Conservation (phyloP, 257 asterid genomes). For the Solanum piurae region DNA sequence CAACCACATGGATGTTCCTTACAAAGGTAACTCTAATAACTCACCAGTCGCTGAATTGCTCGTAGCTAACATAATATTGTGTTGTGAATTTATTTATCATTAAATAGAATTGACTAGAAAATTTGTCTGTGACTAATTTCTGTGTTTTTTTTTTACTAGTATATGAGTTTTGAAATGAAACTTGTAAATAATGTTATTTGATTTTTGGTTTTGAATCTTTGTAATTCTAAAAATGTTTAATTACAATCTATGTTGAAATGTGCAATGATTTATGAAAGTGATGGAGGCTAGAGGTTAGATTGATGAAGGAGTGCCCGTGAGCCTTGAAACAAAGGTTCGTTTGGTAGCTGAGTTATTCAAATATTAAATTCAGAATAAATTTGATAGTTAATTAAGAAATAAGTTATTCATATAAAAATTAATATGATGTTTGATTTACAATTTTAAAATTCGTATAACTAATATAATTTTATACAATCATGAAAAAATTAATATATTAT, state of each 20-base stretch:
- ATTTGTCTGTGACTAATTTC: not conserved
- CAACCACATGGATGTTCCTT: conserved; percentile 52
- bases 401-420: no score
- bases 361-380: not conserved
- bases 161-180: no score
- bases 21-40: conserved; percentile 23
- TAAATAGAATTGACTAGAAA: no score
- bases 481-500: accelerated
- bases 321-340: not conserved
- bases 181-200: not conserved
- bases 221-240: not conserved
- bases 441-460: no score
- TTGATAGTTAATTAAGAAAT: no score
- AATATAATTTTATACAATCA: no score
- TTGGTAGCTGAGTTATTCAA: not conserved
- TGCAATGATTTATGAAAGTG: not conserved
- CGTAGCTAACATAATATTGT: not conserved
- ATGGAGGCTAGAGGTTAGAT: not conserved
- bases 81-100: no score
- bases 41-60: not conserved
- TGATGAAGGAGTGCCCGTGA: not conserved
- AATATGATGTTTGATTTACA: no score
- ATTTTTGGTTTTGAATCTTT: not conserved
- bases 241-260: not conserved
- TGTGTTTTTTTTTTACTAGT: not conserved